Evolutionary conservation across 1,284 basidiomycete species (phyloP), one percentile per base, ranked within the genome.

Genomic region (Tilletia walkeri): DNA sequence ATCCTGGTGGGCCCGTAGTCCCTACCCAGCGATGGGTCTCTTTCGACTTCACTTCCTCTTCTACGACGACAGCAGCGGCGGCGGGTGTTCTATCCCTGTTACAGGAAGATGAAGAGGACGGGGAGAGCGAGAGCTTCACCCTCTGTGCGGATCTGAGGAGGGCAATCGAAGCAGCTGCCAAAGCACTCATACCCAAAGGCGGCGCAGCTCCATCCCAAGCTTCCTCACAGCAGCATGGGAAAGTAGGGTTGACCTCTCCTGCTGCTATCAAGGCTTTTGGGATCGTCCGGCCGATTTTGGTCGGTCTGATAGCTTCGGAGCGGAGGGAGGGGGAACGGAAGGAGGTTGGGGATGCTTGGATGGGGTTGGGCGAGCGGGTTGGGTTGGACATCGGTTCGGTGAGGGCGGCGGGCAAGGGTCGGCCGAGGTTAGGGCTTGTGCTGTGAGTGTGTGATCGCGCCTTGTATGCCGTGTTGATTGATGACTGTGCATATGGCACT

Each of bases 141-240:
- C 59, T 63, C 36, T 63, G 76, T 2, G 80, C 81, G n/a, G 76
- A 83, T 67, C 67, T 82, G 30, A 73, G 79, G 4, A 70, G 76
- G 49, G 76, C 78, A 0, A 75, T 83, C 41, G 81, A 83, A 36
- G 77, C 76, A 18, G 81, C 80, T 63, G 30, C 38, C 63, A 24
- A 67, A 59, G 45, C 68, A 68, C n/a, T 45, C 38, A 39, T 47
- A 38, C 50, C 67, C 36, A 56, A 61, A 54, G 3, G 69, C 66
- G n/a, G 49, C 66, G 24, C 39, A 12, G 50, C 18, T 18, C 41
- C 41, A 7, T 7, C 41, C 14, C 41, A 7, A 9, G 6, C 41
- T 45, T 45, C 39, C 45, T 67, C 30, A 10, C 9, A n/a, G 9
- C 39, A 30, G 61, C 36, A 20, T 14, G 24, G 68, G 68, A 56